phyloP scores from a whole-genome alignment of 176 grass and related monocot genomes.

The Oropetium thomaeum region DNA sequence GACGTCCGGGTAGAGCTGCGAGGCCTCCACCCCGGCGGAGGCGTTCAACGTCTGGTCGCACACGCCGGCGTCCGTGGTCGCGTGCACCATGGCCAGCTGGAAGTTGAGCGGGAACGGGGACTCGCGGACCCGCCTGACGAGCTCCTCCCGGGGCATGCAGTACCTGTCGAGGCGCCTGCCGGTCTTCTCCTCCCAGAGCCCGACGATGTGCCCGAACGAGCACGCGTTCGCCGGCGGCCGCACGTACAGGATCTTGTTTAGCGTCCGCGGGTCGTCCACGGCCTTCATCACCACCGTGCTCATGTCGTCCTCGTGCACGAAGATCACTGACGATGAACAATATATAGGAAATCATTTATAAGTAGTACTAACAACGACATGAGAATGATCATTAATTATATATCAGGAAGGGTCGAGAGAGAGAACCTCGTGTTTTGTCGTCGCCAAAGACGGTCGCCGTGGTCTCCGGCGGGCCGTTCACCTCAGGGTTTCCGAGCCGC shows the following conservation, averaged over 20 bases:
- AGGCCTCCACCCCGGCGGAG: conserved; percentile 38
- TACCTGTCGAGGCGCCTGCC: conserved; percentile 29
- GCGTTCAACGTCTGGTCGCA: conserved; percentile 27
- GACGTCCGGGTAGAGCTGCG: conserved; percentile 56
- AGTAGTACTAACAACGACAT: too few species aligned
- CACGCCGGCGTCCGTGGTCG: conserved; percentile 14
- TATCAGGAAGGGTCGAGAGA: too few species aligned
- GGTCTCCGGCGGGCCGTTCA: neutral
- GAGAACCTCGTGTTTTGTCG: neutral
- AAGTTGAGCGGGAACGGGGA: conserved; percentile 38
- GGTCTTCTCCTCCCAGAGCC: conserved; percentile 41
- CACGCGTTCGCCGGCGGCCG: conserved; percentile 29
- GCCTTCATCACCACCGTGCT: conserved; percentile 33
- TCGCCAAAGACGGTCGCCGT: conserved; percentile 35
- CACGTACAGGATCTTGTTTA: conserved; percentile 51
- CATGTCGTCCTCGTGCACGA: conserved; percentile 52
- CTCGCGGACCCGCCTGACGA: conserved; percentile 29
- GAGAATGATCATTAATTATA: too few species aligned
- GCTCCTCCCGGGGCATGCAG: conserved; percentile 31
- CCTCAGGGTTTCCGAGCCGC: neutral
- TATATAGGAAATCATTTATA: too few species aligned
- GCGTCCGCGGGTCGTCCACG: conserved; percentile 42
- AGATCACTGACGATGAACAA: too few species aligned
- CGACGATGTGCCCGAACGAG: conserved; percentile 35
- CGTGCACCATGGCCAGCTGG: conserved; percentile 35